These are phyloP conservation scores for Scorias spongiosa DNA, from an alignment of 2,329 filamentous ascomycete genomes.

Conservation along the genomic window DNA sequence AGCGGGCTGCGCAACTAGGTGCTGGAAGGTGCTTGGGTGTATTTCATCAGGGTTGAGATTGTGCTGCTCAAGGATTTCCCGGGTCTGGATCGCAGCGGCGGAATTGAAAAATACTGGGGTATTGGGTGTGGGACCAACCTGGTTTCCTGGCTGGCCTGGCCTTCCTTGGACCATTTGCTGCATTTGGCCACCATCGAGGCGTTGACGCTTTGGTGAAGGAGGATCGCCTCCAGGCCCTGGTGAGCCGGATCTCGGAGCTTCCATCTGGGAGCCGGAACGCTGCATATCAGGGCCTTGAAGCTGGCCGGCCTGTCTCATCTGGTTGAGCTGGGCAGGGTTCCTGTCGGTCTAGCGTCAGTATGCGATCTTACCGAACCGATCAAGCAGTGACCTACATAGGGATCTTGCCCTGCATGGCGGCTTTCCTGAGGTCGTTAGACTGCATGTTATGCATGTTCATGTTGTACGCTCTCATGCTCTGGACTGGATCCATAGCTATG, in stretches of 20 bases:
- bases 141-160: conserved; percentile 16
- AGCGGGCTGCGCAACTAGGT: conserved; percentile 37
- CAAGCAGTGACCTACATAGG: conserved; percentile 8
- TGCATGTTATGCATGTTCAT: conserved; percentile 2
- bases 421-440: conserved; percentile 25
- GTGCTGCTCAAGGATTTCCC: conserved; percentile 39
- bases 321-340: conserved; percentile 25
- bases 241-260: conserved; percentile 65
- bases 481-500: conserved; percentile 47
- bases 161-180: conserved; percentile 46
- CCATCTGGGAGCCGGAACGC: conserved; percentile 72
- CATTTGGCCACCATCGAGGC: conserved; percentile 58
- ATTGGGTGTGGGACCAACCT: conserved; percentile 18
- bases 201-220: conserved; percentile 79
- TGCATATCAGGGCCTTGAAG: conserved; percentile 64
- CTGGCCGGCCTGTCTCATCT: conserved; percentile 47
- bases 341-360: conserved; percentile 3
- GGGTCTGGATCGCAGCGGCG: conserved; percentile 9
- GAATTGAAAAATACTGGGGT: conserved; percentile 10
- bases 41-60: conserved; percentile 63
- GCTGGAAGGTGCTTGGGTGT: conserved; percentile 60
- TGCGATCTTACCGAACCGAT: background rate
- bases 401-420: conserved; percentile 8
- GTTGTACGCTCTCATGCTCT: conserved; percentile 43
- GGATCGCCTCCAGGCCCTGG: conserved; percentile 63